Evolutionary conservation across 768 basidiomycete species (phyloP).

Genomic region (Tulasnella sp.): DNA sequence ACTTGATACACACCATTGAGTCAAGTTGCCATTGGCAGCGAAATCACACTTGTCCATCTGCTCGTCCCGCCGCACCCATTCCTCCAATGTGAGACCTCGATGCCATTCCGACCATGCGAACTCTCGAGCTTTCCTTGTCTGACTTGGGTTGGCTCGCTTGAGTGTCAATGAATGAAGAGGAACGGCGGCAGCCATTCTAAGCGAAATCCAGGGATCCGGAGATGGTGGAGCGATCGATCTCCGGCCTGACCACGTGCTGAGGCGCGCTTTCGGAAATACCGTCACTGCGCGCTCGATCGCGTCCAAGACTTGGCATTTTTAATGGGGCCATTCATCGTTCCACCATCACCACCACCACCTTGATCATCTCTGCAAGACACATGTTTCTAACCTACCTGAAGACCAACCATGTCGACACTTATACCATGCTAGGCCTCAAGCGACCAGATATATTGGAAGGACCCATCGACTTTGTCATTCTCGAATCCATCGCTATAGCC

Average conservation of each 20-base stretch:
- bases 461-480: slow-evolving; percentile 11
- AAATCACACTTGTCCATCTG: slow-evolving; percentile 35
- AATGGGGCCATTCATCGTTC: no score
- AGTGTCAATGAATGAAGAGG: slow-evolving; percentile 6
- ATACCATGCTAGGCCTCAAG: not conserved
- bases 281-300: no score
- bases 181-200: not conserved
- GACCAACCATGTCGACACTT: not conserved
- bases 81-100: slow-evolving; percentile 33
- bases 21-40: slow-evolving; percentile 36
- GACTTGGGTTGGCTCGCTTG: not conserved
- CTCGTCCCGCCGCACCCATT: slow-evolving; percentile 37
- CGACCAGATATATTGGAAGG: slow-evolving; percentile 5
- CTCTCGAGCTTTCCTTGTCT: slow-evolving; percentile 21
- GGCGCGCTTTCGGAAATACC: no score
- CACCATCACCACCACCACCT: not conserved
- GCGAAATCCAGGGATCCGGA: no score
- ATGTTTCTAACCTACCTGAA: slow-evolving; percentile 12
- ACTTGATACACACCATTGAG: slow-evolving; percentile 47
- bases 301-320: no score
- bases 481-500: slow-evolving; percentile 32
- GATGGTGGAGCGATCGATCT: no score
- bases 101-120: slow-evolving; percentile 37
- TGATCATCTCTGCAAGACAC: not conserved
- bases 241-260: no score